Evolutionary conservation across 139 green algal genomes (phyloP).

Genomic region (Pleodorina starrii): DNA sequence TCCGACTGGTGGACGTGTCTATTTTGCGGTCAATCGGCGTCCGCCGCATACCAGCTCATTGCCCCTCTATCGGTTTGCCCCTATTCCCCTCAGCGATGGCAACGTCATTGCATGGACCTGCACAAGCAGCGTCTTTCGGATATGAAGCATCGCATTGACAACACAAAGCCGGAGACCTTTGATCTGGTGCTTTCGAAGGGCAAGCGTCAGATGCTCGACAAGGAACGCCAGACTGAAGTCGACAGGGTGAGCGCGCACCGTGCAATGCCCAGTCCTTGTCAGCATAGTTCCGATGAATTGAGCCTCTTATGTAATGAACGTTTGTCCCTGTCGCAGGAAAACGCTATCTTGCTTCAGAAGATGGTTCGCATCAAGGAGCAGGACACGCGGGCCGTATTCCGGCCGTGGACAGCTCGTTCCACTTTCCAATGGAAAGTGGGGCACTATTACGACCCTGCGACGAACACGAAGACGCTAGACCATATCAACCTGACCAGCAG

Average conservation of each 20-base stretch:
- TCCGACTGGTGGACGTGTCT: not conserved
- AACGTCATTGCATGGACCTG: constrained; percentile 39
- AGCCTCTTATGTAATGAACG: not conserved
- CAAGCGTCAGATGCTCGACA: constrained; percentile 44
- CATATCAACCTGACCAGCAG: constrained; percentile 54
- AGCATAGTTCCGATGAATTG: not conserved
- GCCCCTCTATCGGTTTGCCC: not conserved
- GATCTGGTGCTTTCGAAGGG: constrained; percentile 33
- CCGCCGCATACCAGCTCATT: constrained; percentile 1
- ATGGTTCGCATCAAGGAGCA: constrained; percentile 60
- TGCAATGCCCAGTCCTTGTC: not conserved
- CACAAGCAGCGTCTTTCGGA: constrained; percentile 54
- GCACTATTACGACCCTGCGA: constrained; percentile 40
- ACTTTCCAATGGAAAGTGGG: constrained; percentile 52
- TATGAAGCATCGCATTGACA: constrained; percentile 41
- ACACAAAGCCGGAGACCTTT: constrained; percentile 25
- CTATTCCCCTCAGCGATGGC: constrained; percentile 44
- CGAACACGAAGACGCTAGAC: constrained; percentile 55
- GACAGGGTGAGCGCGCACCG: constrained; percentile 41
- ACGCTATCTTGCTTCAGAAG: constrained; percentile 55
- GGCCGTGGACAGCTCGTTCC: constrained; percentile 51
- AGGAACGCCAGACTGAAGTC: constrained; percentile 43
- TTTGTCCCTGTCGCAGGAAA: constrained; percentile 42
- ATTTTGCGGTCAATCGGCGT: not conserved
- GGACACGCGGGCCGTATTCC: constrained; percentile 43